Evolutionary conservation across 768 basidiomycete species (phyloP), one percentile per base, ranked within the genome.

Genomic region (Suillus placidus): DNA sequence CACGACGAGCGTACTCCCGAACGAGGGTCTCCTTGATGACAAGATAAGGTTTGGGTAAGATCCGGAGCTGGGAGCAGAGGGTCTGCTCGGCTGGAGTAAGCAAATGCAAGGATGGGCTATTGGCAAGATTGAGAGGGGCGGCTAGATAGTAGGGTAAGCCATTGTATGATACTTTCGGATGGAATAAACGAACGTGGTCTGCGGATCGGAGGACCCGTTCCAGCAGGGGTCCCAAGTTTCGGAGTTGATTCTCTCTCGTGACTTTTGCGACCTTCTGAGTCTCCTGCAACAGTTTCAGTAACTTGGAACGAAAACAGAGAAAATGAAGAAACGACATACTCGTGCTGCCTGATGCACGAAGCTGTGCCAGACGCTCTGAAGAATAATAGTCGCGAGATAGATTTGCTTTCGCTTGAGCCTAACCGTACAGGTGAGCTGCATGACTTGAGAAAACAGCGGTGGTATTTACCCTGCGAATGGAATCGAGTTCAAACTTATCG

Each of bases 21-120:
- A 99, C 89, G 49, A 97, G 86, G 6, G 92, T 94, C 77, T 97
- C 95, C 76, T 99, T 99, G 80, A 99, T 93, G 66, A 92, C 88
- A 61, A 99, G 88, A 76, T 97, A 99, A 1, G 97, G 95, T 73
- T 94, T 94, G 0, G 97, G 97, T 23, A 97, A 84, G 65, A 99
- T 95, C 7, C 95, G 91, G 37, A 99, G 84, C 63, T 87, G 84
- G 3, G 94, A 92, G 75, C 97, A 98, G 26, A 99, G 87, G 0
- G 84, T 81, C 76, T 95, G 94, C 78, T 99, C 97, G 35, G 88
- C 89, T 13, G 88, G 84, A 1, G 94, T 92, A 70, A 99, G 91
- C 10, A 99, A 85, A 72, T 98, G 93, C 6, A 99, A 80, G 0
- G 92, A 93, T 0, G 92, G 90, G 68, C 93, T 91, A 73, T 95